A percentile compares a stretch with the other conserved stretches of the same genome.
Evolutionary conservation across 495 filamentous ascomycete genomes (phyloP).

Genomic region (Neurospora sp.): DNA sequence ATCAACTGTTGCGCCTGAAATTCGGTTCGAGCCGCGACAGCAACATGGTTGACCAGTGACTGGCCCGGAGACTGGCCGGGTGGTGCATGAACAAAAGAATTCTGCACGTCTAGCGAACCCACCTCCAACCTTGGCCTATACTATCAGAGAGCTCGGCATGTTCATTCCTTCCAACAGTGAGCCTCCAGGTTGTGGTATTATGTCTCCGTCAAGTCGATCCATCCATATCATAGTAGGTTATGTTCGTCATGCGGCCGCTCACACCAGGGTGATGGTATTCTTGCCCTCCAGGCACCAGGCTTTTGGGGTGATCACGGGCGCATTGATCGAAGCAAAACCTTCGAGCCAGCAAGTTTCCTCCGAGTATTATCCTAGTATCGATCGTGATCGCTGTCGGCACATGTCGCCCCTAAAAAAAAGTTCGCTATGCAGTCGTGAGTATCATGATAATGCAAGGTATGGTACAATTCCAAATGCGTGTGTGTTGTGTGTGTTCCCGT

Average conservation of each 20-base stretch:
- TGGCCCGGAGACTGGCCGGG: background rate
- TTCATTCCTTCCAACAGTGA: background rate
- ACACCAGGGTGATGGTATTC: background rate
- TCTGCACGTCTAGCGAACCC: background rate
- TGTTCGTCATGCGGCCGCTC: background rate
- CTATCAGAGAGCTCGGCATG: background rate
- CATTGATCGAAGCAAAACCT: background rate
- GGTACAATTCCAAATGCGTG: constrained; percentile 7
- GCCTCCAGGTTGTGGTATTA: background rate
- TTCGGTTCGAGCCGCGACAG: background rate
- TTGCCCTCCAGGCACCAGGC: background rate
- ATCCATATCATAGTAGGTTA: background rate
- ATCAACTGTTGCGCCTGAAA: background rate
- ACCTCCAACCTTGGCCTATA: background rate
- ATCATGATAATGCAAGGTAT: constrained; percentile 20
- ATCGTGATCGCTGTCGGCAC: background rate
- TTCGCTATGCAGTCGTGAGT: constrained; percentile 34
- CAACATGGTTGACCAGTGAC: background rate
- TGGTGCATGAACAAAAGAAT: background rate
- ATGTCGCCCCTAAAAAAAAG: background rate
- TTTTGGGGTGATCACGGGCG: background rate
- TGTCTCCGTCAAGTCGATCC: background rate
- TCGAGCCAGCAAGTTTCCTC: background rate
- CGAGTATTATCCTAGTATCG: background rate
- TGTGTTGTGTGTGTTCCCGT: background rate